Conservation (phyloP, 2,329 filamentous ascomycete species). For the Aspergillus ruber region DNA sequence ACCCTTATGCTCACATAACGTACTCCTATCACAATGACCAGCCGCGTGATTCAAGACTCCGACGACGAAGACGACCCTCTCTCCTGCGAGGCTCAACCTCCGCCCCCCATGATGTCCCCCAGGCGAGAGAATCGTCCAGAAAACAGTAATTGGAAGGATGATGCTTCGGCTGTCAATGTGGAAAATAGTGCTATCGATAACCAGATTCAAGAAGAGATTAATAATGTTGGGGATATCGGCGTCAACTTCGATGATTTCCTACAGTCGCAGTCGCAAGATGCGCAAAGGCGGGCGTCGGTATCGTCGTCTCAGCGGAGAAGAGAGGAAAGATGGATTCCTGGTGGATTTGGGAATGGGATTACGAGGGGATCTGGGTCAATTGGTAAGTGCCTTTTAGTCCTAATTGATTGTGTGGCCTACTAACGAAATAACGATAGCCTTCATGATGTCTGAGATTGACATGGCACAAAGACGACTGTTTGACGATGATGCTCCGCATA, state of each 20-base stretch:
- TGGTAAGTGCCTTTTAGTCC: constrained; percentile 16
- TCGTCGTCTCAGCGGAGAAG: constrained; percentile 29
- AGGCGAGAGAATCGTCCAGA: not conserved
- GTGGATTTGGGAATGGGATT: constrained; percentile 16
- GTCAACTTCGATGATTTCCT: constrained; percentile 36
- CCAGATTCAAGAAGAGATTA: not conserved
- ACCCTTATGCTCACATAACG: not conserved
- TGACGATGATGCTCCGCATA: constrained; percentile 19
- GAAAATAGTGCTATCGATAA: not conserved
- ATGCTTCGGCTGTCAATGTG: not conserved
- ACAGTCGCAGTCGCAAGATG: constrained; percentile 21
- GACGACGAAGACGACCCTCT: constrained; percentile 37
- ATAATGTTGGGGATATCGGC: constrained; percentile 15
- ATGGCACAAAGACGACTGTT: constrained; percentile 26
- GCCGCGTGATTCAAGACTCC: constrained; percentile 39
- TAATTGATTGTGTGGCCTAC: not conserved
- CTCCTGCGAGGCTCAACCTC: constrained; percentile 17
- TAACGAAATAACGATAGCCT: constrained; percentile 12
- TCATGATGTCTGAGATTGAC: constrained; percentile 30
- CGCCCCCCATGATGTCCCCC: constrained; percentile 12
- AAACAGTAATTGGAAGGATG: not conserved
- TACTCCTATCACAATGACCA: constrained; percentile 23
- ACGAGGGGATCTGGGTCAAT: constrained; percentile 14
- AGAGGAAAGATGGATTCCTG: constrained; percentile 31
- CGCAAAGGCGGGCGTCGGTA: constrained; percentile 2